phyloP scores from a whole-genome alignment of 1,284 basidiomycete species.

The Hemileia vastatrix region DNA sequence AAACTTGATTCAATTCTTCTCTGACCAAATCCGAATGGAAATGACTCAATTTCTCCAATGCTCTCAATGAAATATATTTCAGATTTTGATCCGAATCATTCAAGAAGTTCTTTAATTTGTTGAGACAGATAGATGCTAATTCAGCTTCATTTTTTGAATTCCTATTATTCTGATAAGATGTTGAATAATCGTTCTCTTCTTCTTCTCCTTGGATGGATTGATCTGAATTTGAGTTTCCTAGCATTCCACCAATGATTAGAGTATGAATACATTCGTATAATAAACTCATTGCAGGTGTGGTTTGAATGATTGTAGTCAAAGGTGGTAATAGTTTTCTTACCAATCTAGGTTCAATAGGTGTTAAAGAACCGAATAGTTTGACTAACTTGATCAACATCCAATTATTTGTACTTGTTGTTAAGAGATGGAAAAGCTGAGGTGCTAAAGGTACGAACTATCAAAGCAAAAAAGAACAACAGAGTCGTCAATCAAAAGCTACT shows the following conservation, averaged over 20 bases:
- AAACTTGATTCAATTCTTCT: constrained; percentile 88
- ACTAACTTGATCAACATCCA: constrained; percentile 99
- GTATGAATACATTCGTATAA: constrained; percentile 98
- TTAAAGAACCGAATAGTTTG: constrained; percentile 83
- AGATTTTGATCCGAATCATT: constrained; percentile 91
- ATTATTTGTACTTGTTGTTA: constrained; percentile 91
- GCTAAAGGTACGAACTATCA: too few relatives aligned
- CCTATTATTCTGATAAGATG: too few relatives aligned
- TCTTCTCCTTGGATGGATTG: too few relatives aligned
- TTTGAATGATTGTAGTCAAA: constrained; percentile 86
- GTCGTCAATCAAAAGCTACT: constrained; percentile 46
- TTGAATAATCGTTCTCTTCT: constrained; percentile 15
- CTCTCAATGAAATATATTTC: constrained; percentile 89
- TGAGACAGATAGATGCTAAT: constrained; percentile 80
- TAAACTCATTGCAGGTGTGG: constrained; percentile 87
- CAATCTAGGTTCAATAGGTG: constrained; percentile 81
- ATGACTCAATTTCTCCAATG: constrained; percentile 89
- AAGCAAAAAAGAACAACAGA: too few relatives aligned
- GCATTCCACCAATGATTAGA: constrained; percentile 93
- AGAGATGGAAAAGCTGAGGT: constrained; percentile 84
- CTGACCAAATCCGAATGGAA: constrained; percentile 78
- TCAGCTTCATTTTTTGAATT: too few relatives aligned
- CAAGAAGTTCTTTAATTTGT: constrained; percentile 84
- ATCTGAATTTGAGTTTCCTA: too few relatives aligned
- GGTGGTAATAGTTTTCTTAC: constrained; percentile 88